Evolutionary conservation across 129 eudicot species (phyloP), one percentile per base, ranked within the genome.

Genomic region (Scalesia atractyloides): DNA sequence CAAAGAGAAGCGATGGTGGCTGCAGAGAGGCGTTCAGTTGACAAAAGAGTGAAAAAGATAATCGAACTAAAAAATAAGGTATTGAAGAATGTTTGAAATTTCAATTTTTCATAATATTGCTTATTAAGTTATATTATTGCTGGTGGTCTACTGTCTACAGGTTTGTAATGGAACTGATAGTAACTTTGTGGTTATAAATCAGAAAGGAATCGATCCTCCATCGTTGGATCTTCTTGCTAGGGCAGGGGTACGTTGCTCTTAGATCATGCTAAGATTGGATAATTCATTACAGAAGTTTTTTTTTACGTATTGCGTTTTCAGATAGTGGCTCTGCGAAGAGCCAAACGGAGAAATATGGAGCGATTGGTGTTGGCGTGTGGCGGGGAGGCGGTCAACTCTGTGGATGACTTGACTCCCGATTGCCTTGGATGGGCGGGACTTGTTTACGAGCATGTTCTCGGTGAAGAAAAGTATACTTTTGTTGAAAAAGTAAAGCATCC

Each of bases 341-440:
- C 97, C n/a, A 91, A 91, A 72, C 83, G 96, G 80, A 86, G 97
- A 75, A 91, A 91, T 61, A 91, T 91, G 97, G 97, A 91, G 64
- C 84, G 97, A 4, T 75, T 91, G 83, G 85, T 88, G 60, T 85
- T 91, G 84, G 93, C 97, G 57, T 91, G 97, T 78, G 97, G 97
- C 33, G 97, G 97, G 59, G 97, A 91, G 34, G 97, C 96, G 65
- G 91, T 91, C 53, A 91, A 88, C 79, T 91, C 97, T 24, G 97
- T 91, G 62, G 97, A 91, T 73, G 97, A 91, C 73, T 43, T 91
- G 53, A 88, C 91, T 63, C 87, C 96, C 54, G 96, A 86, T 48
- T 80, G 85, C 76, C 96, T 91, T 84, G 97, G 97, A 33, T 91
- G 97, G 97, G 97, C 97, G 64, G 97, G 97, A 76, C 82, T 88